phyloP scores from a whole-genome alignment of 1,284 basidiomycete species.

The Quambalaria eucalypti region DNA sequence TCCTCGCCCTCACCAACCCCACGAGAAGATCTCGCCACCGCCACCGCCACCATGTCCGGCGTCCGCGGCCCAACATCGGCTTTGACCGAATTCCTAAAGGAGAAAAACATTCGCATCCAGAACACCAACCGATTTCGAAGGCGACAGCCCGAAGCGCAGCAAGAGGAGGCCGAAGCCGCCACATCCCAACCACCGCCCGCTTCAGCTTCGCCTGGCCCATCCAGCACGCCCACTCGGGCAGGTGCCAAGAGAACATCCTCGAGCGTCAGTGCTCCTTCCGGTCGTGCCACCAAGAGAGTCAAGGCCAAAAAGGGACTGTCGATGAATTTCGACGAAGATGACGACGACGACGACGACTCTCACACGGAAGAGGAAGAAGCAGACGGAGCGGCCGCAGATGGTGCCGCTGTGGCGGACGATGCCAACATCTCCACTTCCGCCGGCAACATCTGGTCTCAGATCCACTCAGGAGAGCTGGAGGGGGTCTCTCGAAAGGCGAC shows the following conservation, averaged over 20 bases:
- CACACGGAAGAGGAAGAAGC: conserved; percentile 50
- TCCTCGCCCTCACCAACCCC: too few relatives aligned
- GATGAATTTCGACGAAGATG: conserved; percentile 52
- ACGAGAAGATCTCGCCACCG: too few relatives aligned
- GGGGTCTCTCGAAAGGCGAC: conserved; percentile 15
- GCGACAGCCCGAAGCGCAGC: conserved; percentile 21
- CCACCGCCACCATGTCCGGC: conserved; percentile 11
- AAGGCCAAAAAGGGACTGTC: conserved; percentile 5
- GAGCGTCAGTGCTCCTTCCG: neutral
- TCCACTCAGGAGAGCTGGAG: neutral
- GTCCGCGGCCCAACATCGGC: conserved; percentile 83
- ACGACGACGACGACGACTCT: conserved; percentile 57
- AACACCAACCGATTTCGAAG: conserved; percentile 53
- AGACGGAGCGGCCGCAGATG: conserved; percentile 48
- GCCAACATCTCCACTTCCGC: neutral
- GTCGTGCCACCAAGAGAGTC: neutral
- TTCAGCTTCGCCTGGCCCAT: neutral
- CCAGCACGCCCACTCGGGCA: too few relatives aligned
- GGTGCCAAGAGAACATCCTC: too few relatives aligned
- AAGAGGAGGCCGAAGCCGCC: neutral
- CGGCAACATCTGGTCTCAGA: conserved; percentile 10
- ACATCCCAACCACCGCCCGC: neutral
- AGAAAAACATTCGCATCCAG: conserved; percentile 66
- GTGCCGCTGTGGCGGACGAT: neutral
- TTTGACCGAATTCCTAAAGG: conserved; percentile 73